A percentile compares a stretch with the other conserved stretches of the same genome.
These are phyloP conservation scores for Melaleuca quinquenervia DNA, from an alignment of 345 rosid species.

Conservation along the genomic window DNA sequence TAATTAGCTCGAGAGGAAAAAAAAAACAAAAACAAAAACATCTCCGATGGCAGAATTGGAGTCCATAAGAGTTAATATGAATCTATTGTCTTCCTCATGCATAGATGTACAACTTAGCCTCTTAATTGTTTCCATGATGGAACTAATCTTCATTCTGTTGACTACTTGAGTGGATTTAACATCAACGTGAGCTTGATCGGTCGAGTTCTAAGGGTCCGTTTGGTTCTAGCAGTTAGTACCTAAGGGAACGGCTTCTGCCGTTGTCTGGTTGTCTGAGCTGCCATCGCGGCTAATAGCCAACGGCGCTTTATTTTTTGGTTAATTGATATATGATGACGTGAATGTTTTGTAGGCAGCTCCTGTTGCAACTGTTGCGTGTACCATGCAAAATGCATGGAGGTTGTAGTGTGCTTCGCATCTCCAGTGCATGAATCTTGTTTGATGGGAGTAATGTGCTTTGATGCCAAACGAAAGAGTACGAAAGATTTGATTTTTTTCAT, in stretches of 20 bases:
- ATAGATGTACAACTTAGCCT: background rate
- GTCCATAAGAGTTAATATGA: background rate
- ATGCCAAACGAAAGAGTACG: conserved; percentile 58
- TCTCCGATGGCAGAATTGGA: background rate
- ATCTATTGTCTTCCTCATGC: background rate
- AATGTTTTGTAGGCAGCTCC: background rate
- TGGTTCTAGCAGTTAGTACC: background rate
- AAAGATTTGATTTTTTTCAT: no score
- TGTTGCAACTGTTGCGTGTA: background rate
- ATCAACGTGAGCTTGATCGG: background rate
- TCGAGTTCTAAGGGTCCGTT: background rate
- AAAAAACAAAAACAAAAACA: background rate
- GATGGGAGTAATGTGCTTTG: no score
- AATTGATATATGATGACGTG: background rate
- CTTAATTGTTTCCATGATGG: background rate
- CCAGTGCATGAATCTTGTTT: background rate
- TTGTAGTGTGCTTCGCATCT: background rate
- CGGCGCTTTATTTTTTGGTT: background rate
- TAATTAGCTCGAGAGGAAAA: background rate
- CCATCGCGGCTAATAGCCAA: background rate
- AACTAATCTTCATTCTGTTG: background rate
- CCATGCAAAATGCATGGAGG: background rate
- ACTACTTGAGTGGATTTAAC: background rate
- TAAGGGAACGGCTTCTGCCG: background rate
- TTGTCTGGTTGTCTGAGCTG: background rate